Conservation (phyloP, 306 rosid species). For the Castanea mollissima region DNA sequence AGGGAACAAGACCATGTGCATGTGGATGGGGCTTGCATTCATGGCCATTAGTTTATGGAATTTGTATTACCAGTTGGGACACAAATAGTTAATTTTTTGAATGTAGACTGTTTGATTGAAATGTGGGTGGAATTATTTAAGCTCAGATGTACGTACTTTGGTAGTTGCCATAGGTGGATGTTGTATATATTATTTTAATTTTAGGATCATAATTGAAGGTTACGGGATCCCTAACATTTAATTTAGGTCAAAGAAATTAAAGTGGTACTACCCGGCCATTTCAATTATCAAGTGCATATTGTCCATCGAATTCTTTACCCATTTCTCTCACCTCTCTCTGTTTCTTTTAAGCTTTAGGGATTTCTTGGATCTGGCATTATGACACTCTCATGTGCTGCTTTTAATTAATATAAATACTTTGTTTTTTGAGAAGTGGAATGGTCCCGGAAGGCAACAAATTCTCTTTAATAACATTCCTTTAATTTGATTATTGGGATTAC, state of each 20-base stretch:
- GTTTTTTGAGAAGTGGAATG: conserved; percentile 32
- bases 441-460: conserved; percentile 23
- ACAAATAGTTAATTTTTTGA: conserved; percentile 33
- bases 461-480: neutral
- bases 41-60: conserved; percentile 48
- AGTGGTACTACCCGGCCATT: neutral
- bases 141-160: neutral
- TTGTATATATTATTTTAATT: neutral
- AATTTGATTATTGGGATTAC: neutral
- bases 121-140: conserved; percentile 36
- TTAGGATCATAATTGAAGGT: neutral
- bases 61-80: conserved; percentile 36
- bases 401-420: conserved; percentile 35
- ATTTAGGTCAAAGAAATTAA: conserved; percentile 19
- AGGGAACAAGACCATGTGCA: conserved; percentile 92
- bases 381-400: conserved; percentile 55
- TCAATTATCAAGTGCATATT: neutral
- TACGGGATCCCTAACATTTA: conserved; percentile 31
- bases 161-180: conserved; percentile 21
- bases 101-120: conserved; percentile 42
- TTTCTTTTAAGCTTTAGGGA: conserved; percentile 20
- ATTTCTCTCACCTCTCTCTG: neutral
- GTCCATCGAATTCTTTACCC: neutral
- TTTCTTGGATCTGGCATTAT: conserved; percentile 64
- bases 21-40: conserved; percentile 53